Percentiles rank a stretch among this genome's conserved stretches.
Evolutionary conservation across 2,329 filamentous ascomycete species (phyloP).

Genomic region (Paracamarosporium sp.): DNA sequence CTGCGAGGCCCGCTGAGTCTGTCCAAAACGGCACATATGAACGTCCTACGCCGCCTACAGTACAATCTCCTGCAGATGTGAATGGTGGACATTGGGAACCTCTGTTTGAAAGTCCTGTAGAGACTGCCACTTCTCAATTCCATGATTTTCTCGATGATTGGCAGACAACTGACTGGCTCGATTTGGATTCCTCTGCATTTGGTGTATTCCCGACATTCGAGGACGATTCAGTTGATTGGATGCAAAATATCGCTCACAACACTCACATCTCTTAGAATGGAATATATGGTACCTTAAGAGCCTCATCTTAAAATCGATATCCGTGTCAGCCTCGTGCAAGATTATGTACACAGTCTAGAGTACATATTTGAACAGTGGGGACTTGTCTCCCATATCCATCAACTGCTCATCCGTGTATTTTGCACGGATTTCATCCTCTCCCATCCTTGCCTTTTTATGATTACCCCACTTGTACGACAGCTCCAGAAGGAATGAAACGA

Average conservation of each 20-base stretch:
- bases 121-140: slow-evolving; percentile 18
- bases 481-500: slow-evolving; percentile 32
- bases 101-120: slow-evolving; percentile 29
- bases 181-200: slow-evolving; percentile 42
- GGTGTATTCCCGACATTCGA: slow-evolving; percentile 17
- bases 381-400: slow-evolving; percentile 47
- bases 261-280: not conserved
- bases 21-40: not conserved
- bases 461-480: slow-evolving; percentile 44
- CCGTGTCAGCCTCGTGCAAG: too few relatives aligned
- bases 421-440: slow-evolving; percentile 43
- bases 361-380: slow-evolving; percentile 48
- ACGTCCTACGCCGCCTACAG: not conserved
- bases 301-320: too few relatives aligned
- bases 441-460: slow-evolving; percentile 40
- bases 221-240: slow-evolving; percentile 13
- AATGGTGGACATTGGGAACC: slow-evolving; percentile 18
- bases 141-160: slow-evolving; percentile 36
- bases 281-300: too few relatives aligned
- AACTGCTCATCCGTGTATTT: slow-evolving; percentile 48
- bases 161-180: slow-evolving; percentile 44
- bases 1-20: not conserved
- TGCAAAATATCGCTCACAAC: not conserved
- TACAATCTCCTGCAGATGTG: not conserved
- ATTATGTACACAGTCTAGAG: not conserved